phyloP scores from a whole-genome alignment of 2,329 filamentous ascomycete species.

The Xylaria hypoxylon region DNA sequence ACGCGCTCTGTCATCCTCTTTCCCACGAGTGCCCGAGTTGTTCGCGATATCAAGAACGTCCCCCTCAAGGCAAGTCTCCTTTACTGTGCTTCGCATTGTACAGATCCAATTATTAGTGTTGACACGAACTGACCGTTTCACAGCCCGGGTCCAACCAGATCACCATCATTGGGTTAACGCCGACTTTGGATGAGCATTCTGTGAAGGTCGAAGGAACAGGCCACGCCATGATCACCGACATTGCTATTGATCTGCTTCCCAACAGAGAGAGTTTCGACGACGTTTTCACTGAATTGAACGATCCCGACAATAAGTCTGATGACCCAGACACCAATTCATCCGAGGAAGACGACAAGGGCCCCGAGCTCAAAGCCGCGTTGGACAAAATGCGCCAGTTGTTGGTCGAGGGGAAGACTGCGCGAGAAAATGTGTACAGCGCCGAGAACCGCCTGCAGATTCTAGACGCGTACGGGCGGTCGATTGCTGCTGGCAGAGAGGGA shows the following conservation, averaged over 20 bases:
- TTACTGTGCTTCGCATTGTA: neutral
- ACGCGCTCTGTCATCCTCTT: conserved; percentile 74
- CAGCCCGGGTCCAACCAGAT: conserved; percentile 68
- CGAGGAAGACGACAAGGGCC: conserved; percentile 34
- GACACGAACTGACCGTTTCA: neutral
- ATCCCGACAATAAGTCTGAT: conserved; percentile 47
- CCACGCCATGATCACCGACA: conserved; percentile 70
- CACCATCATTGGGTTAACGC: conserved; percentile 65
- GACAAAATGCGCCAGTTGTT: conserved; percentile 49
- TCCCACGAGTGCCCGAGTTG: conserved; percentile 69
- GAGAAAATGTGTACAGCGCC: conserved; percentile 52
- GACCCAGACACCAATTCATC: conserved; percentile 38
- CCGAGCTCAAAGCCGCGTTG: conserved; percentile 50
- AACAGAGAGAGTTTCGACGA: conserved; percentile 67
- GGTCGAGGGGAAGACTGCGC: conserved; percentile 48
- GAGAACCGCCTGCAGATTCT: conserved; percentile 57
- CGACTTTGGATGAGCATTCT: conserved; percentile 65
- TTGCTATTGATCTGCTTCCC: conserved; percentile 68
- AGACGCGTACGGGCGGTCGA: conserved; percentile 54
- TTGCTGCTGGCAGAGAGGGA: conserved; percentile 44
- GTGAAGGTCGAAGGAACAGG: conserved; percentile 71
- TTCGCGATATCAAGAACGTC: conserved; percentile 69
- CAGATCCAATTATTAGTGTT: conserved; percentile 4
- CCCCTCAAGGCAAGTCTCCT: conserved; percentile 55
- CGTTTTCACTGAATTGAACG: conserved; percentile 62